Conservation (phyloP, 495 filamentous ascomycete species). For the Trichoderma virens region DNA sequence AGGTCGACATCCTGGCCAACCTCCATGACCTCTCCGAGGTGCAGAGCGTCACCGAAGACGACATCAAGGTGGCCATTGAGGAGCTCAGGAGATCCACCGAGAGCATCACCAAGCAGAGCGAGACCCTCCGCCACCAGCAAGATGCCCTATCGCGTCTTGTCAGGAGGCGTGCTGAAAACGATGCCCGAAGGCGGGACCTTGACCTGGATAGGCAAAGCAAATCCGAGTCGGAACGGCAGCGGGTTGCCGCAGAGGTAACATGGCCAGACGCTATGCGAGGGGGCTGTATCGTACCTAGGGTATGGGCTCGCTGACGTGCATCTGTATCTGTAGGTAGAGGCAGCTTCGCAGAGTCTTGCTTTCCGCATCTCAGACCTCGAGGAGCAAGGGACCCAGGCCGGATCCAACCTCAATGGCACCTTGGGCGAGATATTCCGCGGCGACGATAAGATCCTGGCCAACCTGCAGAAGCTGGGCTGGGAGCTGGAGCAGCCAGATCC, state of each 20-base stretch:
- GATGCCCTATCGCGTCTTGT: constrained; percentile 34
- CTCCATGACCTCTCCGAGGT: constrained; percentile 27
- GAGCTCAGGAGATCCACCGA: constrained; percentile 39
- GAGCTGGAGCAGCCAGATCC: constrained; percentile 35
- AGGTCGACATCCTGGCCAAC: constrained; percentile 27
- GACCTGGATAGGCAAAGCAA: neutral
- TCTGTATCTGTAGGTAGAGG: constrained; percentile 24
- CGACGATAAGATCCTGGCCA: constrained; percentile 40
- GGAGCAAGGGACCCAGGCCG: constrained; percentile 21
- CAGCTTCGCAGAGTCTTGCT: constrained; percentile 30
- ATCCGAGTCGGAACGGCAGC: constrained; percentile 19
- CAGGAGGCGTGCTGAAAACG: constrained; percentile 17
- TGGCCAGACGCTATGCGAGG: neutral
- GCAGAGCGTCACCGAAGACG: constrained; percentile 28
- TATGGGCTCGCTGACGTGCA: neutral
- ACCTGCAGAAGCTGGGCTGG: constrained; percentile 41
- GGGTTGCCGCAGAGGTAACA: constrained; percentile 24
- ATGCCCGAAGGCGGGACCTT: constrained; percentile 22
- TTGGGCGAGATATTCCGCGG: constrained; percentile 30
- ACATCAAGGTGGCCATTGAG: constrained; percentile 35
- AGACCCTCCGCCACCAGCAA: constrained; percentile 34
- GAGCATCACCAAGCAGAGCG: constrained; percentile 38
- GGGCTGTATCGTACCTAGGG: too few species aligned
- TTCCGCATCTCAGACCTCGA: constrained; percentile 34
- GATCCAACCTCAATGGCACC: constrained; percentile 23